phyloP scores from a whole-genome alignment of 1,139 yeast species.

The Debaryomyces nepalensis region DNA sequence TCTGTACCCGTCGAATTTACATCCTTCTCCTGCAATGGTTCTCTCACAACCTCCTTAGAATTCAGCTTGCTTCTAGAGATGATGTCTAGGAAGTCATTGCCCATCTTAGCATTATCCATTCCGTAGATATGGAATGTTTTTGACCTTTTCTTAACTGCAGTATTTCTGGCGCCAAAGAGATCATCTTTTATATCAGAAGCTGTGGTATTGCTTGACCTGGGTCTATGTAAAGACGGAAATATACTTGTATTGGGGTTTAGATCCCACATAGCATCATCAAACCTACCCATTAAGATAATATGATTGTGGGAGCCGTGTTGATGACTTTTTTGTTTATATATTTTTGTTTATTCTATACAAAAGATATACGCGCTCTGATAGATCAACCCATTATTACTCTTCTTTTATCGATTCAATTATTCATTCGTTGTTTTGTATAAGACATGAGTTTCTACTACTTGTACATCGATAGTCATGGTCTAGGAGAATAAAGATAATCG shows the following conservation, averaged over 20 bases:
- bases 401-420: constrained; percentile 8
- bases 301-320: no score
- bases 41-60: not conserved
- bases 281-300: constrained; percentile 11
- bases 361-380: constrained; percentile 4
- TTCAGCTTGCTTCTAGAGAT: constrained; percentile 12
- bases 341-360: not conserved
- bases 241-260: constrained; percentile 1
- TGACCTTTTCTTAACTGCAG: constrained; percentile 7
- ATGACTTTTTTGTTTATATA: no score
- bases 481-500: not conserved
- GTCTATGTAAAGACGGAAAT: constrained; percentile 6
- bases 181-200: constrained; percentile 8
- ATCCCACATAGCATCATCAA: constrained; percentile 16
- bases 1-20: constrained; percentile 1
- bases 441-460: constrained; percentile 6
- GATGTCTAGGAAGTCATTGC: constrained; percentile 16
- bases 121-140: constrained; percentile 15
- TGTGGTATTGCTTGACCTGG: constrained; percentile 10
- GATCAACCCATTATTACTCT: not conserved
- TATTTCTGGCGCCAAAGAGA: constrained; percentile 6
- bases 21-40: constrained; percentile 7
- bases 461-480: constrained; percentile 6
- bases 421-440: constrained; percentile 11
- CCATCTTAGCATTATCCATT: constrained; percentile 5